Evolutionary conservation across 768 basidiomycete species (phyloP).

Genomic region (Naganishia antarctica): DNA sequence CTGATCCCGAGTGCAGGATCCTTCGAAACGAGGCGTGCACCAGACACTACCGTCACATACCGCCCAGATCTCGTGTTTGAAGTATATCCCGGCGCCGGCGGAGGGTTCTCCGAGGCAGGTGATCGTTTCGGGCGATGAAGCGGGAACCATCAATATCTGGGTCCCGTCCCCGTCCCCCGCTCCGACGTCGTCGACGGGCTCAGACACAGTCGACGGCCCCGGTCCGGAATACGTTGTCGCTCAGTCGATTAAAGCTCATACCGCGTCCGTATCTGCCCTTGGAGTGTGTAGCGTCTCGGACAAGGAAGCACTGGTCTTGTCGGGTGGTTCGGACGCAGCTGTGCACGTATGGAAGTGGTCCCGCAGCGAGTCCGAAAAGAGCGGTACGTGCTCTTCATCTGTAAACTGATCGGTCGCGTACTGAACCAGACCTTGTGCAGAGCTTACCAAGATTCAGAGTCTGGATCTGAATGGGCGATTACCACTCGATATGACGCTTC

Average conservation of each 20-base stretch:
- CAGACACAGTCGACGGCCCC: background rate
- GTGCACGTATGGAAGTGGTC: conserved; percentile 68
- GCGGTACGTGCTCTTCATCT: conserved; percentile 1
- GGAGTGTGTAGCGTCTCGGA: conserved; percentile 44
- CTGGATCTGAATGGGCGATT: conserved; percentile 65
- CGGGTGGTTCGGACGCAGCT: conserved; percentile 75
- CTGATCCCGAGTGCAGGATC: conserved; percentile 50
- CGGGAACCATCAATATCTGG: conserved; percentile 67
- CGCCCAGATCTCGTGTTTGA: conserved; percentile 69
- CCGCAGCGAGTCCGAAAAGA: conserved; percentile 30
- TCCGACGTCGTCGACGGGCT: conserved; percentile 29
- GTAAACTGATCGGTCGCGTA: too few species aligned
- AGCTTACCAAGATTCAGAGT: conserved; percentile 53
- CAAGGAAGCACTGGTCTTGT: conserved; percentile 54
- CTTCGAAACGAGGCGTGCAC: conserved; percentile 57
- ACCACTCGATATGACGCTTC: conserved; percentile 65
- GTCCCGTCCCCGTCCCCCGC: conserved; percentile 32
- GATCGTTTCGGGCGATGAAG: conserved; percentile 70
- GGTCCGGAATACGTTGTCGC: conserved; percentile 31
- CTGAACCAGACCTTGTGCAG: too few species aligned
- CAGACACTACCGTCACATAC: conserved; percentile 72
- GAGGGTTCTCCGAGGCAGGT: background rate
- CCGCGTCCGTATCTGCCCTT: conserved; percentile 64
- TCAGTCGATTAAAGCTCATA: conserved; percentile 59
- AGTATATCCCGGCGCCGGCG: conserved; percentile 62